Evolutionary conservation across 1,284 basidiomycete species (phyloP).

Genomic region (Tylopilus sp.): DNA sequence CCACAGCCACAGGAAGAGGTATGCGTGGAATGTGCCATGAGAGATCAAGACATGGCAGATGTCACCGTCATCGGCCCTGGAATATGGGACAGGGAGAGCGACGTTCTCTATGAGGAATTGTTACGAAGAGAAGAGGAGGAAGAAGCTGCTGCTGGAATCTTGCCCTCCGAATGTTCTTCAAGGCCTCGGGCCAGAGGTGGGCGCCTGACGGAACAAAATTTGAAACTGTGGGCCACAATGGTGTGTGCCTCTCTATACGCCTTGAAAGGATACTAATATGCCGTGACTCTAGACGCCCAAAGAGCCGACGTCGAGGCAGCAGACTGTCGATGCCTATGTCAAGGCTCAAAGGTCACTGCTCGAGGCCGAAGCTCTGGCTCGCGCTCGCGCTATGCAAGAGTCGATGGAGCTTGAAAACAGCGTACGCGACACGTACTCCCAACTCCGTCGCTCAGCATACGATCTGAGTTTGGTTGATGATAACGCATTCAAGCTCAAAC

Average conservation of each 20-base stretch:
- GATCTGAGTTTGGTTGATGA: conserved; percentile 53
- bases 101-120: conserved; percentile 78
- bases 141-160: conserved; percentile 45
- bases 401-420: conserved; percentile 67
- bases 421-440: conserved; percentile 74
- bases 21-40: conserved; percentile 98
- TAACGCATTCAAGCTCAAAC: conserved; percentile 64
- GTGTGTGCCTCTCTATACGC: conserved; percentile 44
- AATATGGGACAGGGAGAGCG: conserved; percentile 90
- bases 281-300: conserved; percentile 60
- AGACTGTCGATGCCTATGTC: conserved; percentile 68
- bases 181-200: conserved; percentile 65
- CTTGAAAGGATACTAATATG: conserved; percentile 5
- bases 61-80: conserved; percentile 85
- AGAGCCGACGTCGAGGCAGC: conserved; percentile 72
- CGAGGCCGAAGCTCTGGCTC: conserved; percentile 72
- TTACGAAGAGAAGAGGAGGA: conserved; percentile 72
- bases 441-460: conserved; percentile 71
- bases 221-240: conserved; percentile 85
- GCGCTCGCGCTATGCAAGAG: conserved; percentile 71
- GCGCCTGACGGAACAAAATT: conserved; percentile 70
- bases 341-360: conserved; percentile 66
- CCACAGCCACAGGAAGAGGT: conserved; percentile 68
- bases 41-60: conserved; percentile 97
- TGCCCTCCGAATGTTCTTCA: conserved; percentile 45